phyloP scores from a whole-genome alignment of 352 stramenopile species.

The Globisporangium mamillatum region DNA sequence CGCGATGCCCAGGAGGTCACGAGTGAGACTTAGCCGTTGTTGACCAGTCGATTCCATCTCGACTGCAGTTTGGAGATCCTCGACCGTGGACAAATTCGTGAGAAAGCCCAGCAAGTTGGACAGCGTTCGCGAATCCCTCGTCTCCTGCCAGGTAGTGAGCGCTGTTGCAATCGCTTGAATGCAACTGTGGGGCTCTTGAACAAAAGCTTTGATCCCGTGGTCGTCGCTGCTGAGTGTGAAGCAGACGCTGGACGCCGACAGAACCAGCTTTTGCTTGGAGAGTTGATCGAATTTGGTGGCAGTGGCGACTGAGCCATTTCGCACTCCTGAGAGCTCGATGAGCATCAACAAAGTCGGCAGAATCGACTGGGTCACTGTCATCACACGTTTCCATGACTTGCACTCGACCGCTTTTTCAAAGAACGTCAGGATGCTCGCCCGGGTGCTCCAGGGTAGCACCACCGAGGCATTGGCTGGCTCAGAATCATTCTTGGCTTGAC shows the following conservation, averaged over 20 bases:
- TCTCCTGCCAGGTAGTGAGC: background rate
- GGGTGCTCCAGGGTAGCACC: constrained; percentile 18
- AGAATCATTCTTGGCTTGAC: background rate
- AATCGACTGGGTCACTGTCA: constrained; percentile 23
- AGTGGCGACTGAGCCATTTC: background rate
- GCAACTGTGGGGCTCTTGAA: constrained; percentile 5
- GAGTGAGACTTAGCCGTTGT: background rate
- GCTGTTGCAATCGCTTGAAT: constrained; percentile 14
- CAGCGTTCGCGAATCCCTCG: constrained; percentile 7
- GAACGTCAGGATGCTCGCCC: constrained; percentile 33
- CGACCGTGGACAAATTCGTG: constrained; percentile 55
- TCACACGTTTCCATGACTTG: constrained; percentile 53
- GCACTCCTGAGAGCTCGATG: constrained; percentile 8
- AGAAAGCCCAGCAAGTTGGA: constrained; percentile 50
- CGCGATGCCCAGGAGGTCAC: constrained; percentile 14
- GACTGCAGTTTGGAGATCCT: constrained; percentile 22
- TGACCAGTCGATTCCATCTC: constrained; percentile 15
- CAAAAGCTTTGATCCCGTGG: constrained; percentile 26
- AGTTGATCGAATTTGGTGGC: background rate
- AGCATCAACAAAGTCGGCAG: constrained; percentile 24
- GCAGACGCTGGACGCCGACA: constrained; percentile 43
- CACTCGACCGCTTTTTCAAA: constrained; percentile 48
- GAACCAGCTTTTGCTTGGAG: constrained; percentile 7
- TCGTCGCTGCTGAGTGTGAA: constrained; percentile 53
- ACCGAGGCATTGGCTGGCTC: background rate